Conservation (phyloP, 768 basidiomycete species). For the Kwoniella botswanensis region DNA sequence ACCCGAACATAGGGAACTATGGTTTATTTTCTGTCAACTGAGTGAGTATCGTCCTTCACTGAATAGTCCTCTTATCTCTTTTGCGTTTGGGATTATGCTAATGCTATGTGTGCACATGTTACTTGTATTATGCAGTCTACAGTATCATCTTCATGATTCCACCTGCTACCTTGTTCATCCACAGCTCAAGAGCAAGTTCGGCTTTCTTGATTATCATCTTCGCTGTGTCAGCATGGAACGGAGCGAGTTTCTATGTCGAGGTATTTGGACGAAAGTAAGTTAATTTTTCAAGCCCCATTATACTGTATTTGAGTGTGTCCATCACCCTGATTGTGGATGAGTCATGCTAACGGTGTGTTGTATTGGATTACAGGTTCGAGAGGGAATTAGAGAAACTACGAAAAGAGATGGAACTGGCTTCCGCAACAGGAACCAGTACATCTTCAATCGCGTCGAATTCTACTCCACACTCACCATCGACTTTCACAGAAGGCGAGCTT, state of each 20-base stretch:
- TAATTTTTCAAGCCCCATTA: neutral
- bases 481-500: slow-evolving; percentile 16
- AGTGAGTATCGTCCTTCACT: slow-evolving; percentile 60
- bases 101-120: too few relatives aligned
- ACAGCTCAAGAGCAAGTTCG: slow-evolving; percentile 76
- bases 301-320: neutral
- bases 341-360: too few relatives aligned
- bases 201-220: slow-evolving; percentile 80
- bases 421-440: slow-evolving; percentile 38
- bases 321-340: neutral
- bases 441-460: slow-evolving; percentile 21
- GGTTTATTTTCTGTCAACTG: slow-evolving; percentile 86
- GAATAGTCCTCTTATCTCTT: slow-evolving; percentile 20
- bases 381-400: slow-evolving; percentile 86
- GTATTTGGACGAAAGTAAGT: slow-evolving; percentile 94
- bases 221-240: slow-evolving; percentile 90
- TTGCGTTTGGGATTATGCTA: too few relatives aligned
- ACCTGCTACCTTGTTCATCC: slow-evolving; percentile 80
- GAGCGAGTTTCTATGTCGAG: slow-evolving; percentile 84
- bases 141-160: slow-evolving; percentile 83
- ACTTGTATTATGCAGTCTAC: slow-evolving; percentile 65
- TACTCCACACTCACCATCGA: slow-evolving; percentile 24
- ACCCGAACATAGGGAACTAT: slow-evolving; percentile 68
- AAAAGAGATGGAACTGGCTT: slow-evolving; percentile 79
- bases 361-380: slow-evolving; percentile 70